Conservation (phyloP, 139 green algal species). For the Protoeuglena noctilucae region DNA sequence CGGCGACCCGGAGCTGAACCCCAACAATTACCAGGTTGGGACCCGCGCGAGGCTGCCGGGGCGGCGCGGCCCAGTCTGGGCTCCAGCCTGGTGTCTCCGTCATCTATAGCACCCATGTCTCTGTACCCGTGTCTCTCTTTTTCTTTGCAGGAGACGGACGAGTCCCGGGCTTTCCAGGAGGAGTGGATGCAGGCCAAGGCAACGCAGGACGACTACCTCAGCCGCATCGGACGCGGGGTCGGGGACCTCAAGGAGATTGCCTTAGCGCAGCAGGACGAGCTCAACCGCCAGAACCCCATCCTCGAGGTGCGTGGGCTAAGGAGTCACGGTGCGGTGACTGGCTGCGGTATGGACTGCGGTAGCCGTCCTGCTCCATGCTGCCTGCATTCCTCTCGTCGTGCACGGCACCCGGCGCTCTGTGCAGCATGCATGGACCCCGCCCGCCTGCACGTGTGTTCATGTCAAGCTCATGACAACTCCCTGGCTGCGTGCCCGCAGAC, state of each 20-base stretch:
- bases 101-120: neutral
- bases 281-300: conserved; percentile 41
- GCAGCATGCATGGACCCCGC: conserved; percentile 18
- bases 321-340: neutral
- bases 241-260: conserved; percentile 52
- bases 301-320: neutral
- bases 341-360: neutral
- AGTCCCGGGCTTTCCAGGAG: conserved; percentile 33
- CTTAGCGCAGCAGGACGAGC: conserved; percentile 42
- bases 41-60: too few species aligned
- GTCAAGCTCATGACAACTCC: too few species aligned
- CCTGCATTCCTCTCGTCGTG: neutral
- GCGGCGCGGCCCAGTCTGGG: neutral
- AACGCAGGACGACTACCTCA: conserved; percentile 53
- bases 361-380: neutral
- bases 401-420: neutral
- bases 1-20: neutral
- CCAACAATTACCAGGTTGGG: neutral
- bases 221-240: conserved; percentile 52
- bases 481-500: too few species aligned
- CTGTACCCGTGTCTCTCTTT: neutral
- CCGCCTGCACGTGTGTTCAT: too few species aligned
- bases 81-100: neutral
- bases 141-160: conserved; percentile 17
- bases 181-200: conserved; percentile 39